Percentiles rank a stretch among this genome's conserved stretches.
Conservation (phyloP, 768 basidiomycete species). For the Lactifluus piperatus region DNA sequence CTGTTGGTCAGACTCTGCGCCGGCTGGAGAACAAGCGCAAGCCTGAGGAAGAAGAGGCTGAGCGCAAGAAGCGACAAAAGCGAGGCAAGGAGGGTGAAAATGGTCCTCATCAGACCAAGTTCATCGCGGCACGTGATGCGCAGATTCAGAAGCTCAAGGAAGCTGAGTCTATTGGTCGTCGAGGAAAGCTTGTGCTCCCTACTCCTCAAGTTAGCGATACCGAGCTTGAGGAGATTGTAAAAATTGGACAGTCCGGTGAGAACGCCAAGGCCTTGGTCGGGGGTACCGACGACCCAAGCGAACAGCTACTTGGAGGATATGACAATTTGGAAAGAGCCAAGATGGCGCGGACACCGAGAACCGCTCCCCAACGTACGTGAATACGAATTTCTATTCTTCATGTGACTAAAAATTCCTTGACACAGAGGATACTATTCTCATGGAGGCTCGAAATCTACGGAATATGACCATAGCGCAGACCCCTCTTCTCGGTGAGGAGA, state of each 20-base stretch:
- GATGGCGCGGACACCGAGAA: slow-evolving; percentile 92
- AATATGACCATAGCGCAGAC: slow-evolving; percentile 92
- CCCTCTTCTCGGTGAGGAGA: slow-evolving; percentile 92
- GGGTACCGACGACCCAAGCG: slow-evolving; percentile 76
- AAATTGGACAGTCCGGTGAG: slow-evolving; percentile 91
- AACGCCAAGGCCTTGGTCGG: slow-evolving; percentile 78
- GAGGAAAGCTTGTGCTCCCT: slow-evolving; percentile 79
- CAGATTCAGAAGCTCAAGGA: slow-evolving; percentile 98
- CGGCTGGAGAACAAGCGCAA: slow-evolving; percentile 95
- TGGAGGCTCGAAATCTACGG: slow-evolving; percentile 90
- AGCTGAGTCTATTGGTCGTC: slow-evolving; percentile 86
- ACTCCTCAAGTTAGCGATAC: slow-evolving; percentile 87
- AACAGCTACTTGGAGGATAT: slow-evolving; percentile 85
- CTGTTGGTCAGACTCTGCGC: slow-evolving; percentile 83
- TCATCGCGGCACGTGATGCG: slow-evolving; percentile 92
- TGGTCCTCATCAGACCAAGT: slow-evolving; percentile 76
- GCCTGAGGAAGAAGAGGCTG: slow-evolving; percentile 88
- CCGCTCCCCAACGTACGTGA: slow-evolving; percentile 74
- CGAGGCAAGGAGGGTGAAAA: slow-evolving; percentile 62
- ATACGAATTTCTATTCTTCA: background rate
- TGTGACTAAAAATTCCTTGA: slow-evolving; percentile 2
- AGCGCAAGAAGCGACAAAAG: slow-evolving; percentile 82
- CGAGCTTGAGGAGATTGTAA: slow-evolving; percentile 96
- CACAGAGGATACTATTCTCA: slow-evolving; percentile 89
- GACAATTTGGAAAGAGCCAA: slow-evolving; percentile 79